Evolutionary conservation across 805 yeast species (phyloP).

Genomic region (Starmerella vitae): DNA sequence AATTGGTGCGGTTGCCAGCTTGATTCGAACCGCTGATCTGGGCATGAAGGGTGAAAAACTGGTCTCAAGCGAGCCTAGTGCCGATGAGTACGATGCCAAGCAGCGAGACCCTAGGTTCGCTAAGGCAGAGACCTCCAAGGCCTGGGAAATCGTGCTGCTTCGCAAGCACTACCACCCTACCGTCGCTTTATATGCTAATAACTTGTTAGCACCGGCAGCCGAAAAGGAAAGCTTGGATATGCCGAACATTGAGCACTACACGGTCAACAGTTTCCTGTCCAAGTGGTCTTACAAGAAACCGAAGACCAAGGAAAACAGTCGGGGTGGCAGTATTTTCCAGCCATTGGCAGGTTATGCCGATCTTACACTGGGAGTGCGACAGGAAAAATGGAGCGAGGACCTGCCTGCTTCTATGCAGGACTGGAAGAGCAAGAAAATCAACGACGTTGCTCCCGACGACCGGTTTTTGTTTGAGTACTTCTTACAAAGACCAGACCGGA

Average conservation of each 20-base stretch:
- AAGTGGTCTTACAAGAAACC: constrained; percentile 91
- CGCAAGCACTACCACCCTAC: constrained; percentile 85
- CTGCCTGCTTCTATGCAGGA: constrained; percentile 72
- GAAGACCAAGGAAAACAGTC: constrained; percentile 55
- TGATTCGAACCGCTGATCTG: constrained; percentile 16
- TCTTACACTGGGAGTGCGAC: constrained; percentile 23
- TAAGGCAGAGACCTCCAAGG: constrained; percentile 63
- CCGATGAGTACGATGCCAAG: constrained; percentile 53
- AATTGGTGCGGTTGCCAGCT: constrained; percentile 46
- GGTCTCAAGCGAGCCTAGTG: constrained; percentile 25
- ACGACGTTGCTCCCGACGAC: constrained; percentile 73
- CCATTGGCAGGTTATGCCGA: constrained; percentile 63
- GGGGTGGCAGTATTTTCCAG: constrained; percentile 93
- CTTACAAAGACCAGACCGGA: constrained; percentile 31
- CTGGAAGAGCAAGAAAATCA: constrained; percentile 52
- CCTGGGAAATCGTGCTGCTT: constrained; percentile 78
- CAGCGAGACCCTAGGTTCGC: constrained; percentile 89
- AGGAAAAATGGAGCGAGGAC: constrained; percentile 32
- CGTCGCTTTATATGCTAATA: constrained; percentile 62
- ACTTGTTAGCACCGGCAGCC: constrained; percentile 34
- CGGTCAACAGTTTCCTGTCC: constrained; percentile 82
- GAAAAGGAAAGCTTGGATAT: constrained; percentile 35
- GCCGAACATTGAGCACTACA: constrained; percentile 83
- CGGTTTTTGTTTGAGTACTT: constrained; percentile 79
- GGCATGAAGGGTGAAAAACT: constrained; percentile 70